Evolutionary conservation across 495 filamentous ascomycete genomes (phyloP).

Genomic region (Terfezia claveryi): DNA sequence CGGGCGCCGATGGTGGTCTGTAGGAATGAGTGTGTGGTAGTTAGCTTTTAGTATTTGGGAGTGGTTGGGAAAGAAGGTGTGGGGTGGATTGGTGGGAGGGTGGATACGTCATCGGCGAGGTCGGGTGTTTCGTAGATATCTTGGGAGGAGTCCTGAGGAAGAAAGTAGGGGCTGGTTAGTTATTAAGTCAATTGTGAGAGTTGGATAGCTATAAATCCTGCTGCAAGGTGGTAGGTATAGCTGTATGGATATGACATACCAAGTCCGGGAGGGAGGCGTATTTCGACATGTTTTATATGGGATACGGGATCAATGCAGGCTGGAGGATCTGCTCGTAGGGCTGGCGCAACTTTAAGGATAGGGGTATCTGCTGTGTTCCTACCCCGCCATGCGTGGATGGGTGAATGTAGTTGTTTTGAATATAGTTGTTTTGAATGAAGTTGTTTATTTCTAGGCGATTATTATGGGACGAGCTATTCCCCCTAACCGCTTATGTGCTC

Average conservation of each 20-base stretch:
- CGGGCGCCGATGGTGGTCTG: not conserved
- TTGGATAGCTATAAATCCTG: too few relatives aligned
- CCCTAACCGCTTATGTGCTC: too few relatives aligned
- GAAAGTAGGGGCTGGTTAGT: not conserved
- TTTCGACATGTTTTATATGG: not conserved
- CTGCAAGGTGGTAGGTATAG: too few relatives aligned
- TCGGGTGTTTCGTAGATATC: slow-evolving; percentile 12
- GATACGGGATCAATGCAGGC: not conserved
- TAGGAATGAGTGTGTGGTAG: not conserved
- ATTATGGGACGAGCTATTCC: too few relatives aligned
- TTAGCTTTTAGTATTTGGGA: not conserved
- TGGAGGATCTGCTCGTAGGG: too few relatives aligned
- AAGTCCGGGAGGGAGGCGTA: not conserved
- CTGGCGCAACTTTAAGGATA: too few relatives aligned
- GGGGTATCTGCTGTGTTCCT: too few relatives aligned
- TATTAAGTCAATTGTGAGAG: too few relatives aligned
- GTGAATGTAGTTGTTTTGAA: too few relatives aligned
- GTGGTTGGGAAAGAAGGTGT: not conserved
- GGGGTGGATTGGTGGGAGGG: slow-evolving; percentile 30
- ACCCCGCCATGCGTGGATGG: too few relatives aligned
- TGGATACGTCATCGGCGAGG: slow-evolving; percentile 50
- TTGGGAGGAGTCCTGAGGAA: not conserved
- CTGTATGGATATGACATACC: not conserved
- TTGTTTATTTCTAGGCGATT: too few relatives aligned
- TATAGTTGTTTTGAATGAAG: too few relatives aligned